These are phyloP conservation scores for Gossypioides kirkii DNA, from an alignment of 345 rosid genomes.

Conservation along the genomic window DNA sequence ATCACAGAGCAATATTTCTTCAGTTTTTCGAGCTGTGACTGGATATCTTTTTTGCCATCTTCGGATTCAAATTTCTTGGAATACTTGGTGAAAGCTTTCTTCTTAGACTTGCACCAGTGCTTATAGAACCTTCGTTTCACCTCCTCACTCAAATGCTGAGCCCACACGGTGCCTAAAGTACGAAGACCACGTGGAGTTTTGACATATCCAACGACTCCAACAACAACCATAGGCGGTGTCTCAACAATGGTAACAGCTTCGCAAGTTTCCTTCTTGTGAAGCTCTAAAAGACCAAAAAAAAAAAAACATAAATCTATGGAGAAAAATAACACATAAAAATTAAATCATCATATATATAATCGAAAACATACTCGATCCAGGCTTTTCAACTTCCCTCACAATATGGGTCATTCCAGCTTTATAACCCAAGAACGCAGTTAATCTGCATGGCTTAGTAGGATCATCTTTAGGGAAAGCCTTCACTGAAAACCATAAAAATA, in stretches of 20 bases:
- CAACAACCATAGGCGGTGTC: constrained; percentile 83
- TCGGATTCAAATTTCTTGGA: constrained; percentile 60
- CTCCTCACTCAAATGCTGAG: constrained; percentile 88
- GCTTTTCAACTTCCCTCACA: constrained; percentile 88
- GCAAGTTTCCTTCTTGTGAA: constrained; percentile 96
- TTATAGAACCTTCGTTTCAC: constrained; percentile 83
- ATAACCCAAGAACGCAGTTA: constrained; percentile 78
- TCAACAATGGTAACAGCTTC: constrained; percentile 83
- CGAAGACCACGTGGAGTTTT: constrained; percentile 83
- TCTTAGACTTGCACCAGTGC: constrained; percentile 89
- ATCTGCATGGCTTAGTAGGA: constrained; percentile 58
- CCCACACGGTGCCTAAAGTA: constrained; percentile 73
- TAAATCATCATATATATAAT: background rate
- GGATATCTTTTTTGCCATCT: constrained; percentile 66
- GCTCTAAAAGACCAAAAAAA: constrained; percentile 39
- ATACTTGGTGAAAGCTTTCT: constrained; percentile 84
- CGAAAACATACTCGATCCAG: constrained; percentile 66
- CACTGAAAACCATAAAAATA: constrained; percentile 35
- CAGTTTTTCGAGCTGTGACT: constrained; percentile 67
- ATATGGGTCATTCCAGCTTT: constrained; percentile 97
- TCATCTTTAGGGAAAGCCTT: constrained; percentile 92
- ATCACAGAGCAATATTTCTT: constrained; percentile 75
- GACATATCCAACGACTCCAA: constrained; percentile 89
- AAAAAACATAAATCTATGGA: background rate
- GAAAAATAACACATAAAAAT: background rate